A percentile compares a stretch with the other conserved stretches of the same genome.
These are phyloP conservation scores for Sistotremastrum niveocremeum DNA, from an alignment of 768 basidiomycete species.

Conservation along the genomic window DNA sequence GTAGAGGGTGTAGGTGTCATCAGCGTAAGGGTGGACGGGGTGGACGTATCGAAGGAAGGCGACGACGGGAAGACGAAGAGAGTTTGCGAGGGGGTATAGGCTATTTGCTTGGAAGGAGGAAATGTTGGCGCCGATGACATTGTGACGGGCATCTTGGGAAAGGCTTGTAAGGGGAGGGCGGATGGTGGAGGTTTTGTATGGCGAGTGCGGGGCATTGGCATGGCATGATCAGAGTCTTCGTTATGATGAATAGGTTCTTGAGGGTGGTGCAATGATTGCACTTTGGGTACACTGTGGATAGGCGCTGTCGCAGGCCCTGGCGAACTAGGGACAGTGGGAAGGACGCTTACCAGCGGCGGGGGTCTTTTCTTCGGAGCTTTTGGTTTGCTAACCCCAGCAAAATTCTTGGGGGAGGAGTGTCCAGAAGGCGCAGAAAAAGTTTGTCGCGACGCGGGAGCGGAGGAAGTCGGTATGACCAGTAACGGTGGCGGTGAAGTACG, in stretches of 20 bases:
- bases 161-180: constrained; percentile 9
- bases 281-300: too few relatives aligned
- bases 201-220: too few relatives aligned
- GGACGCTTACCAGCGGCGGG: constrained; percentile 43
- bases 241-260: too few relatives aligned
- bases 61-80: constrained; percentile 82
- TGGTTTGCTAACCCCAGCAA: constrained; percentile 11
- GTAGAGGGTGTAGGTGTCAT: constrained; percentile 11
- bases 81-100: constrained; percentile 52
- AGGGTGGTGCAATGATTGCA: too few relatives aligned
- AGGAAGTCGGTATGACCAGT: too few relatives aligned
- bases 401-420: too few relatives aligned
- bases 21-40: constrained; percentile 73
- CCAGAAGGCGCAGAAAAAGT: too few relatives aligned
- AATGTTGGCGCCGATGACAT: constrained; percentile 3
- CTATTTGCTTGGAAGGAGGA: constrained; percentile 8
- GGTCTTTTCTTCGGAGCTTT: constrained; percentile 36
- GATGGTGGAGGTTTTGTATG: constrained; percentile 6
- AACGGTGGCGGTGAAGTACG: too few relatives aligned
- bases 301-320: constrained; percentile 19
- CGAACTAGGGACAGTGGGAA: constrained; percentile 64
- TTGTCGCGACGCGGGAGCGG: too few relatives aligned
- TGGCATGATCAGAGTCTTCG: too few relatives aligned
- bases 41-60: constrained; percentile 39
- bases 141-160: constrained; percentile 10